phyloP scores from a whole-genome alignment of 306 rosid genomes.

The Acacia acuminata region DNA sequence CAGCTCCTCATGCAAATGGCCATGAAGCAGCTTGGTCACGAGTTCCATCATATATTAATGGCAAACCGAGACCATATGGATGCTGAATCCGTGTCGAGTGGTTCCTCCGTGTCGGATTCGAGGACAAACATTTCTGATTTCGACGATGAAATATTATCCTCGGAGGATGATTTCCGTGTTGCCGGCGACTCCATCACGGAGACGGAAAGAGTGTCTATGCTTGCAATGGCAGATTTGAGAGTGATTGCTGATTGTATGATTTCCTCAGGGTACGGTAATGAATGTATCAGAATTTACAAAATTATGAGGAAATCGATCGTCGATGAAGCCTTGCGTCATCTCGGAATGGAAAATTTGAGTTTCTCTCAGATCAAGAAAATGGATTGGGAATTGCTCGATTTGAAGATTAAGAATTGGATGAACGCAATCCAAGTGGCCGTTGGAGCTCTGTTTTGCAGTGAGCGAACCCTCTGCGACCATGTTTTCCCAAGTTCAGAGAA shows the following conservation, averaged over 20 bases:
- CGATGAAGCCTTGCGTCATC: constrained; percentile 65
- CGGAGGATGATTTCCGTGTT: constrained; percentile 56
- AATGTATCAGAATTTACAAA: constrained; percentile 66
- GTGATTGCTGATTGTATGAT: constrained; percentile 75
- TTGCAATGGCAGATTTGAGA: constrained; percentile 65
- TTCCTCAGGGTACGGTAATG: constrained; percentile 63
- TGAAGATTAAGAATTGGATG: constrained; percentile 67
- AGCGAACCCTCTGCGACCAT: constrained; percentile 64
- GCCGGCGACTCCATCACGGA: constrained; percentile 39
- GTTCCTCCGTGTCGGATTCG: constrained; percentile 33
- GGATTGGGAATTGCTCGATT: constrained; percentile 74
- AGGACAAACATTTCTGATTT: constrained; percentile 54
- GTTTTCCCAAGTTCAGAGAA: constrained; percentile 50
- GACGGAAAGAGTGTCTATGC: constrained; percentile 47
- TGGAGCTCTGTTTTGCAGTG: constrained; percentile 62
- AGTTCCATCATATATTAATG: constrained; percentile 54
- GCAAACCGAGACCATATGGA: constrained; percentile 51
- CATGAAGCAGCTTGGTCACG: constrained; percentile 73
- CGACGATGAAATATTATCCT: constrained; percentile 37
- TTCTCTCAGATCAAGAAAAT: constrained; percentile 60
- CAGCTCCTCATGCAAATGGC: constrained; percentile 78
- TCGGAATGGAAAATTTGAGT: constrained; percentile 58
- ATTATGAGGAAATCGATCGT: constrained; percentile 60
- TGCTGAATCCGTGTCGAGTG: constrained; percentile 57
- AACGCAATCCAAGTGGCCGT: constrained; percentile 62